Conservation (phyloP, 768 basidiomycete genomes). For the Phylloporus rhodoxanthus region DNA sequence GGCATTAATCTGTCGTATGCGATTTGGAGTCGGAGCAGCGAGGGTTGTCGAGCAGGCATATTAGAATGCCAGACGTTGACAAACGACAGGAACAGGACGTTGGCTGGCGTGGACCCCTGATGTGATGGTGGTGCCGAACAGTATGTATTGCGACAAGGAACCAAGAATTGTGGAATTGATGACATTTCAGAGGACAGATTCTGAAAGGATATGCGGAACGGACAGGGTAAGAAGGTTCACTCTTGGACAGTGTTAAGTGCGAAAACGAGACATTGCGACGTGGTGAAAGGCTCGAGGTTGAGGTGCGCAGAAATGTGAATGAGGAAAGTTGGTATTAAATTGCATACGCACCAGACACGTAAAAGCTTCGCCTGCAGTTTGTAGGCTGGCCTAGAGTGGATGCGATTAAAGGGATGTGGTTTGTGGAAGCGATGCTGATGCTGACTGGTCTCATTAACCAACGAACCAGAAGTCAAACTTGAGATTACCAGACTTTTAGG, state of each 20-base stretch:
- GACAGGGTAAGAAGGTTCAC: not conserved
- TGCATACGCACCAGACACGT: not conserved
- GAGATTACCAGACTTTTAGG: not conserved
- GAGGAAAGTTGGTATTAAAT: not conserved
- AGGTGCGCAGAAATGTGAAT: slow-evolving; percentile 1
- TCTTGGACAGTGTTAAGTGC: not conserved
- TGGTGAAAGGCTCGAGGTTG: not conserved
- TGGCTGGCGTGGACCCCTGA: not conserved
- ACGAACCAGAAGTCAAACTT: not conserved
- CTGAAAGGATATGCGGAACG: not conserved
- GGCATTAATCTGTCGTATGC: not conserved
- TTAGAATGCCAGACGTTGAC: not conserved
- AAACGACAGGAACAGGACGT: too few relatives aligned
- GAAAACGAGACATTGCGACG: not conserved
- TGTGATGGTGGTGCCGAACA: not conserved
- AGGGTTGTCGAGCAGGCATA: not conserved
- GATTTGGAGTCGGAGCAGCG: not conserved
- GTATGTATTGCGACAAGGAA: not conserved
- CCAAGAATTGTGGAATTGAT: not conserved
- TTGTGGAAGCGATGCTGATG: not conserved
- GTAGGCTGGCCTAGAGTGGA: not conserved
- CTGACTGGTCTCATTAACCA: not conserved
- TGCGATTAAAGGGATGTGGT: not conserved
- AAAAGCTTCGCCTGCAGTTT: not conserved
- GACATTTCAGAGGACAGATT: not conserved